phyloP scores from a whole-genome alignment of 148 eudicot genomes.

The Spergularia marina region DNA sequence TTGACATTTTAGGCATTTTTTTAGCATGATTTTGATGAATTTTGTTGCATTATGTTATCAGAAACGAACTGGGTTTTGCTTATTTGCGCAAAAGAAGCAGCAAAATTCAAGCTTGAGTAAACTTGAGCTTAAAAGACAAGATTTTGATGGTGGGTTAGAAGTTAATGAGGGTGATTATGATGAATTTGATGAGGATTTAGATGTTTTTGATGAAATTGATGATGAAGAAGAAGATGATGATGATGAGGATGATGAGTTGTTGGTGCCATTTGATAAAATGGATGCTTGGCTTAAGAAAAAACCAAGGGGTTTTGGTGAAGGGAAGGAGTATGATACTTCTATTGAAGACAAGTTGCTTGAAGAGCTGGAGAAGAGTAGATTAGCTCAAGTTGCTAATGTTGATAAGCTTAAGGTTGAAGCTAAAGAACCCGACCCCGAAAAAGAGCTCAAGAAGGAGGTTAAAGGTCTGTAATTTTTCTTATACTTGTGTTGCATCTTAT shows the following conservation, averaged over 20 bases:
- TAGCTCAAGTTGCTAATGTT: conserved; percentile 68
- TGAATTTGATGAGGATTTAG: conserved; percentile 37
- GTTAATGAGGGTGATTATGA: conserved; percentile 29
- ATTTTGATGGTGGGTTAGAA: conserved; percentile 21
- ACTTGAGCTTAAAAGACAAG: conserved; percentile 25
- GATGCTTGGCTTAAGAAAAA: conserved; percentile 52
- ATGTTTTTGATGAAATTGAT: conserved; percentile 18
- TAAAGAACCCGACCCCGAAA: conserved; percentile 27
- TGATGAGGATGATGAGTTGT: conserved; percentile 46
- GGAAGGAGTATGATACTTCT: conserved; percentile 78
- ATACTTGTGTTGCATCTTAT: neutral
- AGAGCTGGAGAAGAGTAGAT: conserved; percentile 67
- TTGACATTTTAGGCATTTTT: conserved; percentile 4
- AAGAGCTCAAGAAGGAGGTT: conserved; percentile 27
- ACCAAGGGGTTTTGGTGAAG: conserved; percentile 92
- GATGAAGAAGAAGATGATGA: conserved; percentile 30
- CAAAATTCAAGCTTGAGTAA: conserved; percentile 15
- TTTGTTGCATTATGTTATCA: conserved; percentile 24
- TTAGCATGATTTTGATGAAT: conserved; percentile 23
- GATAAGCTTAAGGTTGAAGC: conserved; percentile 61
- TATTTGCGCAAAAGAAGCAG: conserved; percentile 38
- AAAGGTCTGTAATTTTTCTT: conserved; percentile 18
- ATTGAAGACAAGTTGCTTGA: conserved; percentile 74
- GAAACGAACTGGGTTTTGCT: conserved; percentile 39
- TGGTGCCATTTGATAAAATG: conserved; percentile 50